Conservation (phyloP, 78 protist genomes). For the slime mould (Dictyostelium discoideum) region dicty_2.7 NC_007090.3:3649001-3649500, state of each 20-base stretch:
- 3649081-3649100: neutral
- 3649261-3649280: neutral
- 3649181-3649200: neutral
- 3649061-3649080: neutral
- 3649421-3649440: conserved; percentile 68
- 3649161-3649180: conserved; percentile 5
- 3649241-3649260: neutral
- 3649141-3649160: neutral
- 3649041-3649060: conserved; percentile 17
- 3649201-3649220: neutral
- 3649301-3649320: neutral
- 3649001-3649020: conserved; percentile 43
- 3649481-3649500: neutral
- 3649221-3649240: neutral
- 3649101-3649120: neutral
- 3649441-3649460: conserved; percentile 25
- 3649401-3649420: conserved; percentile 49
- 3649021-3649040: conserved; percentile 30
- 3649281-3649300: neutral
- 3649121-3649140: neutral
- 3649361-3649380: conserved; percentile 59
- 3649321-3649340: neutral
- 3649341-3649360: conserved; percentile 34
- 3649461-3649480: neutral
- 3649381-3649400: conserved; percentile 24